Evolutionary conservation across 176 grass and related monocot genomes (phyloP), one percentile per base, ranked within the genome.

Genomic region (Phoenix roebelenii): DNA sequence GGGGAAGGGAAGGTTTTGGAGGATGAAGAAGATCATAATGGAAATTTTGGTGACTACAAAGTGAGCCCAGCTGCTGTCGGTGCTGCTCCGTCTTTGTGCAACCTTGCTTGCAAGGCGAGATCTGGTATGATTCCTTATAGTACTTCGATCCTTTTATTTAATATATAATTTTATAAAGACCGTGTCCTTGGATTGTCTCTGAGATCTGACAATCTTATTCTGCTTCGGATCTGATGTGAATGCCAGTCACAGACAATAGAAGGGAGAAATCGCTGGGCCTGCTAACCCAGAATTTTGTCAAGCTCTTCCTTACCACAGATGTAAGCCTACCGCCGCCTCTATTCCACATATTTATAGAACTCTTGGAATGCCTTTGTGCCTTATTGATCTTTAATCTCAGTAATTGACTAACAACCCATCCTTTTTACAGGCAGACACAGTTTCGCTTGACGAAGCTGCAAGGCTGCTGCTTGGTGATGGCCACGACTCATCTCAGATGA

Each of bases 281-380:
- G 16, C 87, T 98, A 35, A 92, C 93, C 24, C 87, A 91, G 67
- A 92, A 98, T 75, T 98, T 98, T 50, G 88, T 98, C 9, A 98
- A 88, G 69, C 81, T 98, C 26, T 85, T 98, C 71, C 81, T 98
- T 54, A 92, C 75, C 16, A 77, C 86, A 78, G 75, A 85, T 74
- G 93, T 92, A 61, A 71, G 66, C 18, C 51, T 23, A 66, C 58
- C 25, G 19, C 25, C 48, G 23, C 69, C 49, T 23, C 1, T 51
- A 2, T 5, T 51, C 66, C 52, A 63, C 10, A 10, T 10, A 44
- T 44, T 44, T 2, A 44, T 12, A 14, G 35, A 1, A 12, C 35
- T 14, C 7, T 9, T 44, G 35, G 1, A 44, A 44, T 44, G 35
- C 35, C 9, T 2, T 2, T 29, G 28, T 5, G 28, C 4, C 28